Evolutionary conservation across 306 rosid species (phyloP), one percentile per base, ranked within the genome.

Genomic region (Dalbergia oliveri): DNA sequence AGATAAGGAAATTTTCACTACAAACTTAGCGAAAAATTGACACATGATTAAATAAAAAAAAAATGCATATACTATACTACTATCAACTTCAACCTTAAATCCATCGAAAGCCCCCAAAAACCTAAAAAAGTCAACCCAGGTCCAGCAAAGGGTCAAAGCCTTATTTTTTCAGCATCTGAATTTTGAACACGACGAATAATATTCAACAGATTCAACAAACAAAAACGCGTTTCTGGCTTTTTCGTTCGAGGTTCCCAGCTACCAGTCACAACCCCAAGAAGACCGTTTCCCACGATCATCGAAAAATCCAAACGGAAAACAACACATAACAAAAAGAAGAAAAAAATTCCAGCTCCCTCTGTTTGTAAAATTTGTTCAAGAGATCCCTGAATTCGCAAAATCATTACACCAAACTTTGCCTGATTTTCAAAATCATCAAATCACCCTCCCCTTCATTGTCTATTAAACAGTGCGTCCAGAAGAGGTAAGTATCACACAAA

Each of bases 141-240:
- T 49, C 54, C 50, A 11, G 10, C 60, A 14, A 69, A 47, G 15
- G 43, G 37, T 35, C 63, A 35, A 26, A 13, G 72, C 21, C 9
- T 39, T 7, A 58, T 35, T 15, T 15, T 71, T 50, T 71, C 64
- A 49, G 33, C 65, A 15, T 35, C 5, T 21, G 23, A 21, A 35
- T 33, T 60, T 6, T 35, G 70, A 70, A 60, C 19, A 14, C 5
- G 11, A 33, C 54, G 47, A 69, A 78, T 31, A 69, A 78, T 31
- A 72, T 16, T 43, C 69, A 69, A 12, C 41, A 31, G 11, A 79
- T 69, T 54, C 71, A 47, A 31, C 2, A 45, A 39, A 39, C 14
- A 4, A 8, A 43, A 73, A 53, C 47, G 9, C 54, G 16, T 58
- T 56, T 21, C 44, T 11, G 11, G 19, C 35, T 18, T 58, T 21